phyloP scores from a whole-genome alignment of 2,329 filamentous ascomycete species.

The Aspergillus oerlinghausenensis region DNA sequence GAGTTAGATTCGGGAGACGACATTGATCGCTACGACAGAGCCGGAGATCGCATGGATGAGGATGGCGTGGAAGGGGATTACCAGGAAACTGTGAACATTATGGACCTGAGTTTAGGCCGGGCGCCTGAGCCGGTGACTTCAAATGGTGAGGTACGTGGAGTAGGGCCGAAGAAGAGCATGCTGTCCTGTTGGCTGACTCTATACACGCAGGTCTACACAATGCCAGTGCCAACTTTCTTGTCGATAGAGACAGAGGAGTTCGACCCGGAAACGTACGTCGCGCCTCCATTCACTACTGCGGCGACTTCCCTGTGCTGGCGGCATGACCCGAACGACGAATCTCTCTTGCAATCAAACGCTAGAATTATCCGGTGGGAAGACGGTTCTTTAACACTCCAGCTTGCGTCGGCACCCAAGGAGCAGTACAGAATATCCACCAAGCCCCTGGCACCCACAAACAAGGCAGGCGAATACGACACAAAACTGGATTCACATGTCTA shows the following conservation, averaged over 20 bases:
- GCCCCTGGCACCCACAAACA: slow-evolving; percentile 53
- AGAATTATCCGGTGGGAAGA: slow-evolving; percentile 64
- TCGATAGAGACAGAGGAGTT: slow-evolving; percentile 59
- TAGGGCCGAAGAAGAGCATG: no score
- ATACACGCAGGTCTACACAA: slow-evolving; percentile 50
- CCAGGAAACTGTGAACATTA: slow-evolving; percentile 47
- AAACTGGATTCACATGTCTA: slow-evolving; percentile 61
- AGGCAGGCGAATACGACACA: slow-evolving; percentile 48
- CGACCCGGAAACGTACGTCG: slow-evolving; percentile 57
- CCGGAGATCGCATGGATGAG: slow-evolving; percentile 43
- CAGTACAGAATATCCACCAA: slow-evolving; percentile 59
- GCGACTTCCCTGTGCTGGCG: slow-evolving; percentile 63
- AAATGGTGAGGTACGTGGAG: slow-evolving; percentile 34
- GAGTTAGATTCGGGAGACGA: slow-evolving; percentile 63
- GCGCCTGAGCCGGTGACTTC: slow-evolving; percentile 53
- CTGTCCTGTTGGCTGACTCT: background rate
- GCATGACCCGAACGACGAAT: slow-evolving; percentile 55
- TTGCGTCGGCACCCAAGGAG: slow-evolving; percentile 56
- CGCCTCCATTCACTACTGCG: slow-evolving; percentile 59
- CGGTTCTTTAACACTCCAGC: slow-evolving; percentile 61
- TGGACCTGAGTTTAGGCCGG: slow-evolving; percentile 54
- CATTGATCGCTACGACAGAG: slow-evolving; percentile 52
- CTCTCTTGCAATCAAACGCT: slow-evolving; percentile 59
- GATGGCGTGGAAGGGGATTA: slow-evolving; percentile 38
- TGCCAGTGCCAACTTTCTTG: slow-evolving; percentile 61